Evolutionary conservation across 345 rosid species (phyloP), one percentile per base, ranked within the genome.

Genomic region (Rubroshorea leprosula): DNA sequence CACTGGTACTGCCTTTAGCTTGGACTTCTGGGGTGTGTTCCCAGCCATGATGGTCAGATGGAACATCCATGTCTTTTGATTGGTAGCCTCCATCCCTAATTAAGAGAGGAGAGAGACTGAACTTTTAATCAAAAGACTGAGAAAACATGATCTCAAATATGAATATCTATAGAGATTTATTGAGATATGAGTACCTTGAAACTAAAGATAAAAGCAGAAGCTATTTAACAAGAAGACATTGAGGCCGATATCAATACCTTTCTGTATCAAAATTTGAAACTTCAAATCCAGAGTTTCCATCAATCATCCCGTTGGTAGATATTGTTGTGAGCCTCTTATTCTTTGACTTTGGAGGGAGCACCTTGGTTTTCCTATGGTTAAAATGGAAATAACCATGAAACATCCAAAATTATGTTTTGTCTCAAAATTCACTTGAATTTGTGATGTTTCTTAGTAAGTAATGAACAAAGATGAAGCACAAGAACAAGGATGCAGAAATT

Each of bases 21-120:
- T 73, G 64, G 23, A 68, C 52, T 62, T 69, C 73, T 39, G 68
- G 62, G 61, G 43, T 58, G 62, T 59, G 73, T 61, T 61, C 54
- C 62, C 18, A 17, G 46, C 56, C 55, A 24, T 14, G 45, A 66
- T 58, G 21, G 68, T 52, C 22, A 49, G 23, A 25, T 48, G 61
- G 53, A 62, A 4, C 39, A 45, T 67, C 67, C 56, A 68, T 58
- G 1, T 59, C 58, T 41, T 21, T 54, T 15, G 29, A 45, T 66
- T 18, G 65, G 62, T 52, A 38, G 43, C 53, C 25, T 59, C 56
- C 64, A 53, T 78, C 73, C 76, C 96, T 81, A 25, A 0, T 23
- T 5, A 45, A 21, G 41, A 62, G 24, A 56, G n/a, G n/a, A n/a
- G n/a, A n/a, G n/a, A n/a, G n/a, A n/a, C n/a, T n/a, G n/a, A n/a